A percentile compares a stretch with the other conserved stretches of the same genome.
Evolutionary conservation across 148 eudicot genomes (phyloP).

Genomic region (Silene conica): DNA sequence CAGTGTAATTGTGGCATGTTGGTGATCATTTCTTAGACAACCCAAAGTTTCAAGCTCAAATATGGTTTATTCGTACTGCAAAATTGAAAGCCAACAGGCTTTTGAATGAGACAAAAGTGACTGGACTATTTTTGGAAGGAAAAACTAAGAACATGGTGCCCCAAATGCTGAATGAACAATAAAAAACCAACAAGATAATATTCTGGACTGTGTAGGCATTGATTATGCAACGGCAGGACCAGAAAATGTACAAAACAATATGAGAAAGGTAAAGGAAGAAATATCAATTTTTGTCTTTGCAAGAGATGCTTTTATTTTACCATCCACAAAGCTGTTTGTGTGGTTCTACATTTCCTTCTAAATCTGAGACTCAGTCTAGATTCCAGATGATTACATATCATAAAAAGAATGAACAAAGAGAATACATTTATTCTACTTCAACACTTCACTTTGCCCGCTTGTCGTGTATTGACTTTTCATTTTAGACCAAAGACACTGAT

Average conservation of each 20-base stretch:
- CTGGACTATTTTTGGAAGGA: not conserved
- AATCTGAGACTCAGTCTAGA: not conserved
- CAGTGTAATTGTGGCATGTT: not conserved
- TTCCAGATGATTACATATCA: not conserved
- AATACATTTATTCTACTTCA: not conserved
- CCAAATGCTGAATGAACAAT: not conserved
- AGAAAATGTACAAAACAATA: not conserved
- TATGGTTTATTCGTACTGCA: not conserved
- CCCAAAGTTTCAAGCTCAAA: not conserved
- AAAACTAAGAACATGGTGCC: not conserved
- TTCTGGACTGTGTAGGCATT: not conserved
- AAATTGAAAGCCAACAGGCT: not conserved
- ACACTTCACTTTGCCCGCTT: too few relatives aligned
- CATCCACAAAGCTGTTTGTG: slow-evolving; percentile 9
- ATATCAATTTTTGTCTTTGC: slow-evolving; percentile 1
- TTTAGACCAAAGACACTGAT: too few relatives aligned
- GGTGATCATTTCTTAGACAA: not conserved
- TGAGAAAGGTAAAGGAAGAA: not conserved
- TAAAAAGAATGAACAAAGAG: not conserved
- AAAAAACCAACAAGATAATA: not conserved
- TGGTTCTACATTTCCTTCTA: not conserved
- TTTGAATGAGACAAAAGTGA: not conserved
- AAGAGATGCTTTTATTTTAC: slow-evolving; percentile 3
- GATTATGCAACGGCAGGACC: not conserved
- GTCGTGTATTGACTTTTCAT: too few relatives aligned